Conservation (phyloP, 257 asterid genomes). For the Ligustrum vulgare region DNA sequence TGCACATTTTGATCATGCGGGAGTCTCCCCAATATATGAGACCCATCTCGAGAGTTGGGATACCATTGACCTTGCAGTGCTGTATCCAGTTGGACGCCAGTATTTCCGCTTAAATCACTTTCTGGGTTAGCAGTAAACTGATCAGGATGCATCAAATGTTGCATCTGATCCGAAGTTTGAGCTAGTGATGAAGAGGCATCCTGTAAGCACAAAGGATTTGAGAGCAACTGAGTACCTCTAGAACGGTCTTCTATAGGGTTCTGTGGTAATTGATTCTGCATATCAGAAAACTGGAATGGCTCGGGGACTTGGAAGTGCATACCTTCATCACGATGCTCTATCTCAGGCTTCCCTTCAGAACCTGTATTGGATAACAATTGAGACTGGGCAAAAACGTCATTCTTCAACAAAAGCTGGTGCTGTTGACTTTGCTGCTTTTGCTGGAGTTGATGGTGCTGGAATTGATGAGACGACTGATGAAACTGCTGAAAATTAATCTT, state of each 20-base stretch:
- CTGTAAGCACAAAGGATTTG: constrained; percentile 48
- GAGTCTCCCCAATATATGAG: constrained; percentile 44
- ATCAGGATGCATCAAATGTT: constrained; percentile 49
- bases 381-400: constrained; percentile 53
- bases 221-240: constrained; percentile 47
- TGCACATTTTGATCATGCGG: constrained; percentile 45
- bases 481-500: constrained; percentile 52
- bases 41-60: constrained; percentile 57
- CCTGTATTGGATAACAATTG: constrained; percentile 52
- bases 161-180: constrained; percentile 61
- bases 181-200: constrained; percentile 43
- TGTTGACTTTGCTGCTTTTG: constrained; percentile 60
- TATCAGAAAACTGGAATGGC: constrained; percentile 55
- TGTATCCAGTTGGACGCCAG: constrained; percentile 49
- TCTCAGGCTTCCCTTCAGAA: constrained; percentile 50
- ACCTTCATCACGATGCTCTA: constrained; percentile 49
- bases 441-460: constrained; percentile 54
- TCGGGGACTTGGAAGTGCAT: constrained; percentile 55
- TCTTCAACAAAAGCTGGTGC: constrained; percentile 53
- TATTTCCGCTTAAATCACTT: constrained; percentile 51
- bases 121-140: constrained; percentile 47
- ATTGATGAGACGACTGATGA: constrained; percentile 54
- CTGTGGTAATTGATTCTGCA: constrained; percentile 62
- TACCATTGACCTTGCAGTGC: constrained; percentile 48
- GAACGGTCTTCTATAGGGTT: constrained; percentile 73